These are phyloP conservation scores for Domatiomyces catenatus DNA, from an alignment of 2,329 filamentous ascomycete genomes.

Conservation along the genomic window DNA sequence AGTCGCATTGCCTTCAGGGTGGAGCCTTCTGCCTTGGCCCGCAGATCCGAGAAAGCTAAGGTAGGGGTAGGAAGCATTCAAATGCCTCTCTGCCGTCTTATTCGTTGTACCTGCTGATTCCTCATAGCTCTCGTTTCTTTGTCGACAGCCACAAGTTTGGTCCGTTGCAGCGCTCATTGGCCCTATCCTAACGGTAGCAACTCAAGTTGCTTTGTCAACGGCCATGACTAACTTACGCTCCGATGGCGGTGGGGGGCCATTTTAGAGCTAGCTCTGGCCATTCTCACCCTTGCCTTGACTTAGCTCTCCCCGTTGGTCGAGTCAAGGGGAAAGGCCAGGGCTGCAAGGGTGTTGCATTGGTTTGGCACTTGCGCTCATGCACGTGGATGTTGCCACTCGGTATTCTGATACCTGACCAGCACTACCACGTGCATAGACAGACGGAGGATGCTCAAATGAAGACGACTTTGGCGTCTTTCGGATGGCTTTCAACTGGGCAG, in stretches of 20 bases:
- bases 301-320: neutral
- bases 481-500: slow-evolving; percentile 68
- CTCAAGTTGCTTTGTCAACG: neutral
- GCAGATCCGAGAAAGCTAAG: neutral
- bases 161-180: neutral
- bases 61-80: neutral
- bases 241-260: neutral
- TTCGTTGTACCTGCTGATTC: neutral
- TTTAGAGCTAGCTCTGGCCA: neutral
- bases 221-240: neutral
- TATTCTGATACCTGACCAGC: neutral
- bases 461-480: slow-evolving; percentile 61
- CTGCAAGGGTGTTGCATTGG: neutral
- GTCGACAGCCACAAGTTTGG: neutral
- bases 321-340: neutral
- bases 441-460: slow-evolving; percentile 36
- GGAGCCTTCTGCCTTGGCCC: neutral
- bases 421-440: neutral
- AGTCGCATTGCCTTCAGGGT: neutral
- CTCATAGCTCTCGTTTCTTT: neutral
- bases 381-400: neutral
- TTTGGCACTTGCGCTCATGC: neutral
- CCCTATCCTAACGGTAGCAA: neutral
- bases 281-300: neutral
- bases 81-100: neutral